Base-by-base conservation (phyloP, 2,329 filamentous ascomycete species). In the Alternaria arbusti region DNA sequence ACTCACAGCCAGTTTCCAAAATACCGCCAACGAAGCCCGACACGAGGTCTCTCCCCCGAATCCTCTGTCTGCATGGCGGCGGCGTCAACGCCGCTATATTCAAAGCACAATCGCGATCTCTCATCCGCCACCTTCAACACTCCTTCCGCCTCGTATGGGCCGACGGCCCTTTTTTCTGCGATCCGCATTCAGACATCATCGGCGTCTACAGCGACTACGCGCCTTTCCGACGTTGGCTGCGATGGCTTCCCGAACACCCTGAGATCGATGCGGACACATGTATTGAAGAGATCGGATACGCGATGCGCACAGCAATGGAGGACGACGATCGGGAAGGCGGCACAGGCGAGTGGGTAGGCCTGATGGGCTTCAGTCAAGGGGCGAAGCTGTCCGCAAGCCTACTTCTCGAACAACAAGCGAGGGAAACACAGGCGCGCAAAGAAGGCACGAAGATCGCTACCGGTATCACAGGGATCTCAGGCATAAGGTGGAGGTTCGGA, bases 21-120 rank as follows among this genome's bases (percentile, higher is more conserved):
- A 64, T 76, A 50, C 75, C 73, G 11, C n/a, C 67, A 15, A 66
- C 61, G 22, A 69, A 66, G 32, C 71, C 77, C 10, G 71, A 76
- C 61, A 70, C 75, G 23, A 70, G 46, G 13, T 49, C 57, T 11
- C 74, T 84, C 44, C 91, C 91, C 4, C 89, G 91, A 63, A 88
- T 94, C 69, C 89, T 94, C 70, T 94, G 91, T 80, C 88, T 94
- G n/a, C 91, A 94, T 78, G 91, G 91, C 75, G 91, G 91, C 71
- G 91, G 91, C 64, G 88, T 90, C 67, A 93, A 91, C 73, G 89
- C 86, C n/a, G 75, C 84, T 44, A 87, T 93, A 76, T 94, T 94
- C 82, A 82, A 85, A 64, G 78, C 86, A 11, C 91, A 94, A 81
- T 88, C 88, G 69, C 90, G 91, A 65, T 82, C 82, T 6, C 78